A percentile compares a stretch with the other conserved stretches of the same genome.
phyloP scores from a whole-genome alignment of 257 asterid genomes.

The Solanum microdontum region DNA sequence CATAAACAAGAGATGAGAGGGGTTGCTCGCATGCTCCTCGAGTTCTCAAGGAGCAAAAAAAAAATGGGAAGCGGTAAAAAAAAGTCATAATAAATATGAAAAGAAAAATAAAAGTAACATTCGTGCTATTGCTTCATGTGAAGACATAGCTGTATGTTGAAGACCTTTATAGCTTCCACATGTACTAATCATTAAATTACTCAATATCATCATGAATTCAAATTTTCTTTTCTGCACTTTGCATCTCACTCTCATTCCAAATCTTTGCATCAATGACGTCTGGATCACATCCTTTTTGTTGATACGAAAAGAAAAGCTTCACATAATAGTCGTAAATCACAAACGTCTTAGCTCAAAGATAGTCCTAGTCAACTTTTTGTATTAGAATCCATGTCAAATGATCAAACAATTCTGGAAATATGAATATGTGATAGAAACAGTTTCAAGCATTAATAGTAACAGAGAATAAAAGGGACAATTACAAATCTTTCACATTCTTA shows the following conservation, averaged over 20 bases:
- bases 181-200: not conserved
- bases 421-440: not conserved
- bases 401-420: not conserved
- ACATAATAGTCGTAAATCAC: not conserved
- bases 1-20: not conserved
- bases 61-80: not conserved
- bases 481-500: not conserved
- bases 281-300: not conserved
- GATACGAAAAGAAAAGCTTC: not conserved
- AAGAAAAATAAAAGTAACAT: not conserved
- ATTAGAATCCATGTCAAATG: not conserved
- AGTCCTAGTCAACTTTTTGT: not conserved
- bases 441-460: not conserved
- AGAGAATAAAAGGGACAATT: not conserved
- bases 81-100: not conserved
- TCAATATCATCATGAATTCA: not conserved
- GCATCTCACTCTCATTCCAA: not conserved
- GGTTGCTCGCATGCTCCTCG: not conserved
- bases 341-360: not conserved
- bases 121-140: conserved; percentile 2
- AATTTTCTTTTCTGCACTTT: not conserved
- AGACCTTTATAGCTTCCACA: not conserved
- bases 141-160: conserved; percentile 1
- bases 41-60: no score
- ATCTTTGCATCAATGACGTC: not conserved